phyloP scores from a whole-genome alignment of 495 filamentous ascomycete species.

The Elasticomyces elasticus region DNA sequence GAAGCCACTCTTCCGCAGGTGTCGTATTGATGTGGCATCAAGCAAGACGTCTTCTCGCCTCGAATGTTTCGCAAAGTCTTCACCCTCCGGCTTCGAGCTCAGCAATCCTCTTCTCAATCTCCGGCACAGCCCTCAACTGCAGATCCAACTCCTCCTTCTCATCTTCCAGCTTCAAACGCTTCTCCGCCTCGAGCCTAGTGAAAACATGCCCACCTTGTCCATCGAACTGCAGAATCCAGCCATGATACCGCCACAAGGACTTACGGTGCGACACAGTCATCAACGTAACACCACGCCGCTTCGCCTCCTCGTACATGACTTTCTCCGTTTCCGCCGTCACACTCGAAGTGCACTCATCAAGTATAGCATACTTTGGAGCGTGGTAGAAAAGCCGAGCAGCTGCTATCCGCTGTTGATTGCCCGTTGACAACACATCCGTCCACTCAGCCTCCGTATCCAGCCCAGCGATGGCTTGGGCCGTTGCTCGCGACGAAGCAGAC shows the following conservation, averaged over 20 bases:
- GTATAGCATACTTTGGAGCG: constrained; percentile 78
- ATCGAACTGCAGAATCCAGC: constrained; percentile 88
- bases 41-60: background rate
- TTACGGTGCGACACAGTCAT: constrained; percentile 91
- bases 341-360: constrained; percentile 91
- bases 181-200: constrained; percentile 81
- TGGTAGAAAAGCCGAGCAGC: constrained; percentile 98
- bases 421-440: constrained; percentile 81
- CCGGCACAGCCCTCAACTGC: constrained; percentile 70
- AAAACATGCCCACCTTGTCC: constrained; percentile 88
- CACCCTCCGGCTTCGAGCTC: constrained; percentile 50
- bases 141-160: constrained; percentile 93
- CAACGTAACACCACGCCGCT: constrained; percentile 77
- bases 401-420: constrained; percentile 91
- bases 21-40: background rate
- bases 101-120: constrained; percentile 71
- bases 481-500: too few species aligned
- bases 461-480: constrained; percentile 37
- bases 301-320: constrained; percentile 94
- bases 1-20: background rate
- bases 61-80: background rate
- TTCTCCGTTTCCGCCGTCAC: constrained; percentile 91
- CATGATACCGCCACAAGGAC: constrained; percentile 94
- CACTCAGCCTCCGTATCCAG: constrained; percentile 97
- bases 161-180: constrained; percentile 76